A percentile compares a stretch with the other conserved stretches of the same genome.
These are phyloP conservation scores for Monosporascus sp. DNA, from an alignment of 2,329 filamentous ascomycete species.

Conservation along the genomic window DNA sequence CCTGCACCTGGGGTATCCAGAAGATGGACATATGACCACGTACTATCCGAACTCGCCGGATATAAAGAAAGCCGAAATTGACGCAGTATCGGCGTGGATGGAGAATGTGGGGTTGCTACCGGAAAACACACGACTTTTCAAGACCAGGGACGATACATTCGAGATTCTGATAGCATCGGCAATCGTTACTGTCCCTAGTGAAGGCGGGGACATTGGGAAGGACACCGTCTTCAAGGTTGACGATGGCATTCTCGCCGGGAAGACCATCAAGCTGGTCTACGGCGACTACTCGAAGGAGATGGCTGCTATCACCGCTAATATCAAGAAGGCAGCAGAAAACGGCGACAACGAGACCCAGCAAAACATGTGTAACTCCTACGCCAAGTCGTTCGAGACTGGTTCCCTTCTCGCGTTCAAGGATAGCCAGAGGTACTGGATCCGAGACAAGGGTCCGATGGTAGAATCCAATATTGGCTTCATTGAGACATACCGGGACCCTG, in stretches of 20 bases:
- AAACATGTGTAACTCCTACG: conserved; percentile 54
- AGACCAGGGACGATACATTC: conserved; percentile 58
- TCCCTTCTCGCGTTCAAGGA: conserved; percentile 76
- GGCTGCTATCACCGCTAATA: conserved; percentile 60
- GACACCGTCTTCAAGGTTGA: conserved; percentile 55
- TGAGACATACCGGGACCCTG: conserved; percentile 79
- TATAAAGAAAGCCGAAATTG: conserved; percentile 72
- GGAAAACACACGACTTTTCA: conserved; percentile 72
- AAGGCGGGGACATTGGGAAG: conserved; percentile 64
- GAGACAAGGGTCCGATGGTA: conserved; percentile 73
- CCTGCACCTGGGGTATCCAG: conserved; percentile 71
- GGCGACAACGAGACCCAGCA: conserved; percentile 69
- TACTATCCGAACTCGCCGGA: conserved; percentile 74
- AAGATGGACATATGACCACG: conserved; percentile 70
- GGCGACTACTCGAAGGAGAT: conserved; percentile 72
- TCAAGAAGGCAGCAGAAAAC: conserved; percentile 62
- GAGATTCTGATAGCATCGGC: conserved; percentile 72
- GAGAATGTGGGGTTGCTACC: conserved; percentile 64
- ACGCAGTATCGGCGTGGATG: conserved; percentile 66
- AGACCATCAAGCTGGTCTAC: conserved; percentile 65
- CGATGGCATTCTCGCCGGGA: conserved; percentile 56
- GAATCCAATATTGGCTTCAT: conserved; percentile 81
- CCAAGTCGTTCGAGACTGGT: conserved; percentile 67
- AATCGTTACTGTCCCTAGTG: conserved; percentile 49
- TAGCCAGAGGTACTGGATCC: conserved; percentile 75